A percentile compares a stretch with the other conserved stretches of the same genome.
Evolutionary conservation across 306 rosid species (phyloP).

Genomic region (Arachis stenosperma): DNA sequence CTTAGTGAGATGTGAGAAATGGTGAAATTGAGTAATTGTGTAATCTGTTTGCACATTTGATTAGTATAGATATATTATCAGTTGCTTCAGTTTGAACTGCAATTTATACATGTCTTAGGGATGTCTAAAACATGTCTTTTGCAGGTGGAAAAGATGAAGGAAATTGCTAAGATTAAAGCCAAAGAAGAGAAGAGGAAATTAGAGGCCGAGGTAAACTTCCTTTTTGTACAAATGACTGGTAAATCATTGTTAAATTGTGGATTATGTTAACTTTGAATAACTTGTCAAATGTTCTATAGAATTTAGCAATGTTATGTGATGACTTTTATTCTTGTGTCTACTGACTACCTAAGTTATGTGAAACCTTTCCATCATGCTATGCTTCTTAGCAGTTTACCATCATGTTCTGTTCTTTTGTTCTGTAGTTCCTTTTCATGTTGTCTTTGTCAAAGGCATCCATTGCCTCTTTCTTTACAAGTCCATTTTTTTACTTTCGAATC

Average conservation of each 20-base stretch:
- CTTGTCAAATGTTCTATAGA: constrained; percentile 26
- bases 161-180: constrained; percentile 78
- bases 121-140: constrained; percentile 37
- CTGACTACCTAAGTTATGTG: constrained; percentile 16
- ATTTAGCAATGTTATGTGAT: constrained; percentile 1
- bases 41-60: not conserved
- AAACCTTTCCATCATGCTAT: not conserved
- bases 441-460: constrained; percentile 3
- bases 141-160: constrained; percentile 86
- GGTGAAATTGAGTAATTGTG: constrained; percentile 13
- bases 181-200: constrained; percentile 85
- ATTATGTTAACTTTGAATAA: constrained; percentile 21
- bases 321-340: not conserved
- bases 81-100: constrained; percentile 28
- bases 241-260: constrained; percentile 22
- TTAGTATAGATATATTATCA: constrained; percentile 11
- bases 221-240: constrained; percentile 31
- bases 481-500: not conserved
- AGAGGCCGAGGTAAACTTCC: constrained; percentile 70
- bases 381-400: constrained; percentile 24
- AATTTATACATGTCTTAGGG: constrained; percentile 21
- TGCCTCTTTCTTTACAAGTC: not conserved
- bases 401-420: constrained; percentile 17
- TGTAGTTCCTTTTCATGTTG: constrained; percentile 6
- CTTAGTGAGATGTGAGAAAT: not conserved